Evolutionary conservation across 257 asterid species (phyloP).

Genomic region (Coffea eugenioides): DNA sequence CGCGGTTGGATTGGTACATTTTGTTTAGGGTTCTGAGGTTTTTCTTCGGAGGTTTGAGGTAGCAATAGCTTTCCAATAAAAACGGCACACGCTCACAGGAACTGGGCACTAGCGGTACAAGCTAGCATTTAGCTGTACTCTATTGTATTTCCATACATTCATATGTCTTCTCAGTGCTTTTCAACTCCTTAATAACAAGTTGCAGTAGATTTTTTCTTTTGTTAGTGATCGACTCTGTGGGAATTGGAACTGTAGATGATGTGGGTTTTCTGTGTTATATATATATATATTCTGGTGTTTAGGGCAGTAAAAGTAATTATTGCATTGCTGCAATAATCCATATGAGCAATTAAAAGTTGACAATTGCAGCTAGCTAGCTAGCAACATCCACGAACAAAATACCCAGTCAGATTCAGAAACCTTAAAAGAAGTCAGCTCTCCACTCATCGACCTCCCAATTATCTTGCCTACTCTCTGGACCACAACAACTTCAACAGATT

Average conservation of each 20-base stretch:
- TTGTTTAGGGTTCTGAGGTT: conserved; percentile 16
- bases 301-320: neutral
- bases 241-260: neutral
- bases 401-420: neutral
- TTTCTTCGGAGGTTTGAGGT: neutral
- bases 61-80: neutral
- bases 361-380: neutral
- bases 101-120: neutral
- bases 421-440: neutral
- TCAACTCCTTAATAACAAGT: neutral
- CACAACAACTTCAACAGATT: neutral
- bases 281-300: neutral
- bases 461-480: neutral
- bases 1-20: conserved; percentile 35
- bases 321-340: neutral
- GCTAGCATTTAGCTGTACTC: conserved; percentile 19
- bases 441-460: neutral
- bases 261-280: neutral
- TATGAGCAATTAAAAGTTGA: neutral
- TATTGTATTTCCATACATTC: neutral
- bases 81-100: conserved; percentile 16
- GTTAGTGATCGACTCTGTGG: neutral
- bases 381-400: neutral
- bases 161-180: neutral
- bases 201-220: neutral